Conservation (phyloP, 2,329 filamentous ascomycete genomes). For the Endoconidiophora laricicola region DNA sequence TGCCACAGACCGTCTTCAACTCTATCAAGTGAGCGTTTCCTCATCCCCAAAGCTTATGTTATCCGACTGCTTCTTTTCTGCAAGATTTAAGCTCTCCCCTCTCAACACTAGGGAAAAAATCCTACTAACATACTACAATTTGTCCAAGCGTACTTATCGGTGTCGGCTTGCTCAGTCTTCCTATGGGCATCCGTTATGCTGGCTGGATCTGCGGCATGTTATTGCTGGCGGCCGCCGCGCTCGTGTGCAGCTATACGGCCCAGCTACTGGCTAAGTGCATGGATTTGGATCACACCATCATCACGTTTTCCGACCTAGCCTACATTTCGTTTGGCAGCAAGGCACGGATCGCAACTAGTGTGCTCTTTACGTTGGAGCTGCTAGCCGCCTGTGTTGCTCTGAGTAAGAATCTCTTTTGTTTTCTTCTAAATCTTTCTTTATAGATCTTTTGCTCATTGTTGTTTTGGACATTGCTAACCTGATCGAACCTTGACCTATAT, state of each 20-base stretch:
- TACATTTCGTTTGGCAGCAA: slow-evolving; percentile 76
- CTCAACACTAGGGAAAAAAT: too few relatives aligned
- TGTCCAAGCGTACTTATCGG: slow-evolving; percentile 55
- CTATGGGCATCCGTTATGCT: slow-evolving; percentile 71
- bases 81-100: slow-evolving; percentile 11
- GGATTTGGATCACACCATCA: slow-evolving; percentile 66
- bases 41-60: background rate
- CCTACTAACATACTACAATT: too few relatives aligned
- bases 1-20: slow-evolving; percentile 93
- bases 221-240: slow-evolving; percentile 57
- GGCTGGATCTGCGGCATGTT: slow-evolving; percentile 73
- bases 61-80: background rate
- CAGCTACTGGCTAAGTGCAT: slow-evolving; percentile 74
- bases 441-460: too few relatives aligned
- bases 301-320: slow-evolving; percentile 88
- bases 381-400: slow-evolving; percentile 78
- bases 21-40: slow-evolving; percentile 50
- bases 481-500: background rate
- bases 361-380: slow-evolving; percentile 77
- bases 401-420: slow-evolving; percentile 5
- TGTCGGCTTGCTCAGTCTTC: slow-evolving; percentile 75
- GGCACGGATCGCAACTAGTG: slow-evolving; percentile 65
- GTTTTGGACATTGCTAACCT: background rate
- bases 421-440: background rate
- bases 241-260: slow-evolving; percentile 72